Evolutionary conservation across 1,284 basidiomycete species (phyloP).

Genomic region (Malassezia restricta): DNA sequence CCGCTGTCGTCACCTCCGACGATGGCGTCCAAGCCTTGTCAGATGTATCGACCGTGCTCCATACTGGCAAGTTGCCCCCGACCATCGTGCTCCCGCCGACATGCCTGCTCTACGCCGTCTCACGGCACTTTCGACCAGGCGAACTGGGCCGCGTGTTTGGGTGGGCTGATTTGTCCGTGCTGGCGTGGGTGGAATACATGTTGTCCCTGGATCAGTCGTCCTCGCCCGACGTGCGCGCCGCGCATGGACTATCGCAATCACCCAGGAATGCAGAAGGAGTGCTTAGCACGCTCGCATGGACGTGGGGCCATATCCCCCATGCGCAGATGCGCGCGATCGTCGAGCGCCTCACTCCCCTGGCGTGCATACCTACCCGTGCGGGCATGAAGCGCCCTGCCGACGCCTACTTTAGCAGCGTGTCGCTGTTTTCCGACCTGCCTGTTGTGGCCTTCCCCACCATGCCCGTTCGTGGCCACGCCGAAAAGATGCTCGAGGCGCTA

Average conservation of each 20-base stretch:
- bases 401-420: conserved; percentile 76
- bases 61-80: conserved; percentile 60
- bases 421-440: conserved; percentile 70
- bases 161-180: conserved; percentile 67
- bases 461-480: conserved; percentile 60
- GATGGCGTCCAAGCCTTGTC: conserved; percentile 50
- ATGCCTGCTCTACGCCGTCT: conserved; percentile 63
- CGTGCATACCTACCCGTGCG: conserved; percentile 70
- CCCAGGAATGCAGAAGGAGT: conserved; percentile 72
- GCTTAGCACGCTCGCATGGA: conserved; percentile 58
- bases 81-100: conserved; percentile 70
- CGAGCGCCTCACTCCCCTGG: conserved; percentile 54
- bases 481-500: conserved; percentile 63
- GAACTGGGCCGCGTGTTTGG: conserved; percentile 49
- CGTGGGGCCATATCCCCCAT: conserved; percentile 62
- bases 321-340: conserved; percentile 55
- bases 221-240: not conserved
- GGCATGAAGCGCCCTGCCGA: conserved; percentile 65
- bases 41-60: conserved; percentile 62
- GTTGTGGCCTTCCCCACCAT: conserved; percentile 63
- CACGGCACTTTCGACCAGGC: conserved; percentile 50
- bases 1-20: conserved; percentile 25
- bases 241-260: conserved; percentile 50
- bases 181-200: conserved; percentile 66
- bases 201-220: conserved; percentile 49